Base-by-base conservation (phyloP, 768 basidiomycete genomes). In the Leccinum aurantiacum region DNA sequence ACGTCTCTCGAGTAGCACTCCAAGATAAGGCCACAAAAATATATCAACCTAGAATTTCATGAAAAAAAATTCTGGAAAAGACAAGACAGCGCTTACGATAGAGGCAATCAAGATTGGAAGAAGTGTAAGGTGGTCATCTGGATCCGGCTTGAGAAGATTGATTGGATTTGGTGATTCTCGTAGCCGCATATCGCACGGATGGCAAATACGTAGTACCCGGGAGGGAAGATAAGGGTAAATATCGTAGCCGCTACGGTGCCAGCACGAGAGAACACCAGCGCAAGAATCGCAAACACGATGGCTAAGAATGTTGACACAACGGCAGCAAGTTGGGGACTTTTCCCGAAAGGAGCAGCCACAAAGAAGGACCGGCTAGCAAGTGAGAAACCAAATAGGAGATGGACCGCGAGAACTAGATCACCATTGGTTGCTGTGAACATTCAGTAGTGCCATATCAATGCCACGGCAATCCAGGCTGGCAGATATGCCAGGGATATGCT, bases 291-390 rank as follows among this genome's bases (percentile, higher is more conserved):
- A 49, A 90, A 81, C 4, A 89, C 62, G 55, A 92, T 82, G 11
- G 83, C 78, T 37, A 88, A 71, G 68, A 91, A 84, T 0, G 88
- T 89, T 4, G 88, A 78, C 2, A 77, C 77, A 3, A 90, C 82
- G 0, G 89, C 89, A 0, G 88, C 86, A 11, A 90, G 78, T 63
- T 89, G 88, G 6, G 88, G 86, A 58, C 84, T 88, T 69, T 87
- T 87, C 6, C 86, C 85, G 61, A 90, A 90, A 1, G 87, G 88
- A 17, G 80, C 82, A 3, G 85, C 82, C 41, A 88, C 71, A 65
- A 91, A 87, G 69, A 91, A 82, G 2, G 89, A 84, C 84, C 86
- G 90, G 58, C 85, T 86, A 1, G 86, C 85, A 17, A 91, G 78
- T 3, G 82, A 80, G 27, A 90, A 74, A 15, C 89, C 88, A 33